Conservation (phyloP, 352 stramenopile species). For the Phytopythium delawarense region DNA sequence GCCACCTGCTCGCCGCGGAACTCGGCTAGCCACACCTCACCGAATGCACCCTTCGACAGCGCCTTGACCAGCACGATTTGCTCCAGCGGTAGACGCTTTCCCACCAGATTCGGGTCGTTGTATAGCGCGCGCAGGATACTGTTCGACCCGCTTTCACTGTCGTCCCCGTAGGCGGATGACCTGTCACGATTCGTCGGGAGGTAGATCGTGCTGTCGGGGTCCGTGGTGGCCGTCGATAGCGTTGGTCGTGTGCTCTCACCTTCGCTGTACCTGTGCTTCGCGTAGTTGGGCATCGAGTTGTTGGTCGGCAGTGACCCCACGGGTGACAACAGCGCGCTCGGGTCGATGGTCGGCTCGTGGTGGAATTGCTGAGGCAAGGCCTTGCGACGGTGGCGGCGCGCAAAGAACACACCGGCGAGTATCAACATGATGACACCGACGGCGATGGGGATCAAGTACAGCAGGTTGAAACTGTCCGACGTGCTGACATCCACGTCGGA, state of each 20-base stretch:
- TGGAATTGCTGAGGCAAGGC: neutral
- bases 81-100: slow-evolving; percentile 21
- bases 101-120: slow-evolving; percentile 23
- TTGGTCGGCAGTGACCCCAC: neutral
- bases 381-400: slow-evolving; percentile 6
- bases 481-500: neutral
- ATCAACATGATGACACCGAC: slow-evolving; percentile 9
- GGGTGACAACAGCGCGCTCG: neutral
- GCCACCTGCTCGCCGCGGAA: slow-evolving; percentile 21
- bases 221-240: neutral
- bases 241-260: neutral
- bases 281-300: neutral
- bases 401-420: slow-evolving; percentile 9
- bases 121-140: neutral
- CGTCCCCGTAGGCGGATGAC: neutral
- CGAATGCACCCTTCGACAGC: slow-evolving; percentile 33
- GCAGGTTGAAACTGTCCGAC: slow-evolving; percentile 18
- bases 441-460: slow-evolving; percentile 33
- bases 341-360: neutral
- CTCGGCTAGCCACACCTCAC: slow-evolving; percentile 43
- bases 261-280: neutral
- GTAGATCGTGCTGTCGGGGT: neutral
- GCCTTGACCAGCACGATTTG: slow-evolving; percentile 14
- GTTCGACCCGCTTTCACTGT: neutral
- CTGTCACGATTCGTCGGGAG: neutral